Base-by-base conservation (phyloP, 495 filamentous ascomycete genomes). In the Penicillium egyptiacum region DNA sequence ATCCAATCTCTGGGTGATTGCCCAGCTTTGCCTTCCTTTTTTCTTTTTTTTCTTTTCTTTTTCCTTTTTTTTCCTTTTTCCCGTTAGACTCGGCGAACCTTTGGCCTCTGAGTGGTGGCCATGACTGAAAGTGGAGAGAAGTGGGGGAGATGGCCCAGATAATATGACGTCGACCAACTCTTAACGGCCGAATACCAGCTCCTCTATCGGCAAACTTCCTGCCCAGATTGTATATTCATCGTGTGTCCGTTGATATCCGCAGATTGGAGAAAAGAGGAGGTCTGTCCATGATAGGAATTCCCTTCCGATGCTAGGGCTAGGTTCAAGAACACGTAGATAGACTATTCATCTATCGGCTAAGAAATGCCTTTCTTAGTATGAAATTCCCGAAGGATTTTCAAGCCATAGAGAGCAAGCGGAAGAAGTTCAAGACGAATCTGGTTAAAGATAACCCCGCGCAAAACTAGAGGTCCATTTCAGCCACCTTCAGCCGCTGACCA, bases 11-110 rank as follows among this genome's bases (percentile, higher is more conserved):
- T 33, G 26, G 4, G n/a, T 19, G 20, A 12, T 39, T 47, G 12
- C 16, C 28, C 41, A 45, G 8, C 45, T 55, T 55, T 25, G 31
- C 10, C 14, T 48, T n/a, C 44, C 16, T 17, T 26, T 28, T 35
- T 26, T 26, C 16, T 10, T 22, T 33, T 23, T 35, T 23, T 8
- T 23, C 26, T 50, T 8, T 31, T n/a, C 22, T 35, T 31, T 35
- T 45, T 28, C 2, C 8, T 54, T 45, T 35, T 31, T 23, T 33
- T 54, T 33, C 17, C 14, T 46, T 37, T 39, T 46, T 54, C 0
- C n/a, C 17, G 40, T 53, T 30, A 53, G 40, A 20, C 52, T 54
- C 52, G 42, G 52, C 30, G 53, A 55, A 55, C 25, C 50, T 46
- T 39, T 22, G 53, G 22, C n/a, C 14, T 55, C 14, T 55, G 42